Evolutionary conservation across 805 yeast genomes (phyloP).

Genomic region (Monosporozyma aerobia): DNA sequence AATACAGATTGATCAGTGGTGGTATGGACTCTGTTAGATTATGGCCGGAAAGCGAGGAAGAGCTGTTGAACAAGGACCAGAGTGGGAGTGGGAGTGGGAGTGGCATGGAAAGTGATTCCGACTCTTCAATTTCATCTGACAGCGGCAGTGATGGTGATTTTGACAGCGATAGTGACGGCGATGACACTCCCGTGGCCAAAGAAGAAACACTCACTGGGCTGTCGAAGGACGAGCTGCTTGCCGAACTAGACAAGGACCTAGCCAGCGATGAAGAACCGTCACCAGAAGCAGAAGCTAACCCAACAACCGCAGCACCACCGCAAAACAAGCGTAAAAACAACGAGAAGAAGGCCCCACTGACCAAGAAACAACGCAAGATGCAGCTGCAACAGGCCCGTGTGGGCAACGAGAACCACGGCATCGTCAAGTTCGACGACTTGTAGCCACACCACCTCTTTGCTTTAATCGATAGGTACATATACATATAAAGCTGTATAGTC

Average conservation of each 20-base stretch:
- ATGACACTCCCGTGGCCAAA: constrained; percentile 21
- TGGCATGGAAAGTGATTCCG: constrained; percentile 4
- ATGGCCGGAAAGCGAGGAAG: constrained; percentile 47
- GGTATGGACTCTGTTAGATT: constrained; percentile 76
- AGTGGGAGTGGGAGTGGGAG: constrained; percentile 2
- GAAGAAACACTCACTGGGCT: constrained; percentile 17
- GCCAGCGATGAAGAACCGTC: constrained; percentile 6
- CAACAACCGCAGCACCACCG: background rate
- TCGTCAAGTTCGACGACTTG: constrained; percentile 53
- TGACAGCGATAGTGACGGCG: constrained; percentile 16
- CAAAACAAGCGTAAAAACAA: constrained; percentile 1
- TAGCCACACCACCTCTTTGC: constrained; percentile 12
- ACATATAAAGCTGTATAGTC: background rate
- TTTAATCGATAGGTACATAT: too few relatives aligned
- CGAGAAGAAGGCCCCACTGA: constrained; percentile 8
- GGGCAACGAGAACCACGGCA: constrained; percentile 44
- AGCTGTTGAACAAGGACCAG: constrained; percentile 13
- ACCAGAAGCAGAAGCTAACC: constrained; percentile 6
- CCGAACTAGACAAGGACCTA: constrained; percentile 26
- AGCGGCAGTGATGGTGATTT: constrained; percentile 8
- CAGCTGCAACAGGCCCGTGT: constrained; percentile 22
- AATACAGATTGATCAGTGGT: constrained; percentile 69
- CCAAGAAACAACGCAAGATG: background rate
- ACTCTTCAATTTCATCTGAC: constrained; percentile 5
- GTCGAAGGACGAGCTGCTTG: constrained; percentile 25